Conservation (phyloP, 2,329 filamentous ascomycete species). For the Apiospora saccharicola region DNA sequence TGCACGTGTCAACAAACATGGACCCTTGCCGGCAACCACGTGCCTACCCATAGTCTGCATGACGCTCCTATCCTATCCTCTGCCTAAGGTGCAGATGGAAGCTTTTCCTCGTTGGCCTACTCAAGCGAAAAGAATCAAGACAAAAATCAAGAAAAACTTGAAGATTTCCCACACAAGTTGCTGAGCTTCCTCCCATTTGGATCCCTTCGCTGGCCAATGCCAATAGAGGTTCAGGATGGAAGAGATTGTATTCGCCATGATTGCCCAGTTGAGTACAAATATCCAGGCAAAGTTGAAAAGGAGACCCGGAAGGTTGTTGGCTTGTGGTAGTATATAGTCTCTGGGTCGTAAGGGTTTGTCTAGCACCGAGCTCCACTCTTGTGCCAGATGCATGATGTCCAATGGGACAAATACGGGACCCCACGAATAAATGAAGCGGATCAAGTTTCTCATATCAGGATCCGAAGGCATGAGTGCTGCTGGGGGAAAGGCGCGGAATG, state of each 20-base stretch:
- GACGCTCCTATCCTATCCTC: not conserved
- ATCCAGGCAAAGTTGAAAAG: not conserved
- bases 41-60: not conserved
- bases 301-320: not conserved
- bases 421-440: not conserved
- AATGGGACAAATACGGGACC: not conserved
- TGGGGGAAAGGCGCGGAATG: constrained; percentile 2
- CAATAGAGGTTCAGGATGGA: accelerated
- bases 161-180: not conserved
- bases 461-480: not conserved
- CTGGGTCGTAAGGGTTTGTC: not conserved
- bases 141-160: not conserved
- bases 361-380: not conserved
- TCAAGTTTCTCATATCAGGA: not conserved
- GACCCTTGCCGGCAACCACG: no score
- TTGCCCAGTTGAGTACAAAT: not conserved
- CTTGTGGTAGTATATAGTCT: not conserved
- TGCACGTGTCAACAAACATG: no score
- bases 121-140: not conserved
- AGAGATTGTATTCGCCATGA: not conserved
- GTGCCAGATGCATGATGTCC: not conserved
- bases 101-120: not conserved
- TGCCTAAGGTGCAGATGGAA: not conserved
- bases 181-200: no score
- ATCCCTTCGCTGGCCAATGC: not conserved